Percentiles rank a stretch among this genome's conserved stretches.
These are phyloP conservation scores for Limonomyces culmigenus DNA, from an alignment of 1,284 basidiomycete genomes.

Conservation along the genomic window DNA sequence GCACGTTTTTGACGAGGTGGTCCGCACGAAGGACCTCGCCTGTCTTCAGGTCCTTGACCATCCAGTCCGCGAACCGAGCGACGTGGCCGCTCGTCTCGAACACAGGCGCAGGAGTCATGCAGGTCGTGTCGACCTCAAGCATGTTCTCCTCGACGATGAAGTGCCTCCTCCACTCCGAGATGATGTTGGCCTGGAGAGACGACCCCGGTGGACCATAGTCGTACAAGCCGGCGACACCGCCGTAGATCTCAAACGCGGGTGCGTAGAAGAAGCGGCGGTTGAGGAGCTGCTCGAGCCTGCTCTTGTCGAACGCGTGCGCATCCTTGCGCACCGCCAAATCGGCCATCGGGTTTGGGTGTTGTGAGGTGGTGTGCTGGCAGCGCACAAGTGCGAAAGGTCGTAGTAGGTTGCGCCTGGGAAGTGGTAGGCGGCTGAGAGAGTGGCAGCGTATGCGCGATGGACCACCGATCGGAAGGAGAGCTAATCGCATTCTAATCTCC, in stretches of 20 bases:
- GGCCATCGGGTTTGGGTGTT: not conserved
- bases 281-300: slow-evolving; percentile 73
- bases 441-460: too few relatives aligned
- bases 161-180: slow-evolving; percentile 93
- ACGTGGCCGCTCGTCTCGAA: slow-evolving; percentile 98
- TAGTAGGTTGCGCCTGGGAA: too few relatives aligned
- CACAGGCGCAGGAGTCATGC: slow-evolving; percentile 91
- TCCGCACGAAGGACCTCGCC: slow-evolving; percentile 96
- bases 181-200: slow-evolving; percentile 91
- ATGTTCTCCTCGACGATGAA: slow-evolving; percentile 99
- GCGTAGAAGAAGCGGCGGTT: slow-evolving; percentile 95
- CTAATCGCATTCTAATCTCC: too few relatives aligned
- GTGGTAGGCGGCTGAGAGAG: too few relatives aligned
- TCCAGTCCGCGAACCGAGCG: slow-evolving; percentile 98
- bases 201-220: slow-evolving; percentile 95
- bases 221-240: slow-evolving; percentile 91
- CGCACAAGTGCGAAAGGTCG: too few relatives aligned
- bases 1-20: slow-evolving; percentile 88
- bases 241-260: slow-evolving; percentile 97
- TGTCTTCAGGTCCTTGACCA: slow-evolving; percentile 91
- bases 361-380: not conserved
- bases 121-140: slow-evolving; percentile 96
- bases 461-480: too few relatives aligned
- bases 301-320: slow-evolving; percentile 82
- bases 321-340: slow-evolving; percentile 58